A percentile compares a stretch with the other conserved stretches of the same genome.
phyloP scores from a whole-genome alignment of 805 yeast genomes.

The Kuraishia ogatae region DNA sequence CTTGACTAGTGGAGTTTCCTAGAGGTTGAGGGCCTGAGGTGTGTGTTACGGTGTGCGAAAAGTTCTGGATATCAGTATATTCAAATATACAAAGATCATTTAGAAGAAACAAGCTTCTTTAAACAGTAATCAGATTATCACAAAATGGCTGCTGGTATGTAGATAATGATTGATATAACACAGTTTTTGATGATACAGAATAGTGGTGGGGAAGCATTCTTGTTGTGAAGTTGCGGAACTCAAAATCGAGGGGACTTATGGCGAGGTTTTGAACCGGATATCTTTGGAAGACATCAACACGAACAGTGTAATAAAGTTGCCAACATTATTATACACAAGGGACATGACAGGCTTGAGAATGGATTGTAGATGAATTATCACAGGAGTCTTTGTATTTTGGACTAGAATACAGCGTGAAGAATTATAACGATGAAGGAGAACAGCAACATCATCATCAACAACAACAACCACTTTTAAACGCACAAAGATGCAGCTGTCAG shows the following conservation, averaged over 20 bases:
- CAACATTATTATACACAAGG: no score
- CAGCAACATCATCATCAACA: no score
- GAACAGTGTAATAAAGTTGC: not conserved
- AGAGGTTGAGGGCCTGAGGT: not conserved
- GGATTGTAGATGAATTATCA: no score
- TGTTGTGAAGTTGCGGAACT: not conserved
- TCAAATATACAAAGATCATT: not conserved
- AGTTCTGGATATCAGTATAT: not conserved
- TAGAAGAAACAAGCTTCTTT: not conserved
- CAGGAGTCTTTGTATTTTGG: no score
- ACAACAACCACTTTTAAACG: no score
- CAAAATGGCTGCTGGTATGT: not conserved
- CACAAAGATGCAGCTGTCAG: no score
- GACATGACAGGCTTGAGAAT: no score
- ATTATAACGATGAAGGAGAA: no score
- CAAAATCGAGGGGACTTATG: not conserved
- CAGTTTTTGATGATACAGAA: not conserved
- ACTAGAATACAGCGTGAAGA: no score
- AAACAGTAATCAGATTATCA: not conserved
- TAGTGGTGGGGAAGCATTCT: not conserved
- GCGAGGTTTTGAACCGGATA: not conserved
- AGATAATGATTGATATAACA: not conserved
- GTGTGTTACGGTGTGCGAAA: not conserved
- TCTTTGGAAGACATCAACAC: not conserved
- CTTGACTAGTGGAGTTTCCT: not conserved